Evolutionary conservation across 805 yeast genomes (phyloP).

Genomic region (Lachancea lanzarotensis): DNA sequence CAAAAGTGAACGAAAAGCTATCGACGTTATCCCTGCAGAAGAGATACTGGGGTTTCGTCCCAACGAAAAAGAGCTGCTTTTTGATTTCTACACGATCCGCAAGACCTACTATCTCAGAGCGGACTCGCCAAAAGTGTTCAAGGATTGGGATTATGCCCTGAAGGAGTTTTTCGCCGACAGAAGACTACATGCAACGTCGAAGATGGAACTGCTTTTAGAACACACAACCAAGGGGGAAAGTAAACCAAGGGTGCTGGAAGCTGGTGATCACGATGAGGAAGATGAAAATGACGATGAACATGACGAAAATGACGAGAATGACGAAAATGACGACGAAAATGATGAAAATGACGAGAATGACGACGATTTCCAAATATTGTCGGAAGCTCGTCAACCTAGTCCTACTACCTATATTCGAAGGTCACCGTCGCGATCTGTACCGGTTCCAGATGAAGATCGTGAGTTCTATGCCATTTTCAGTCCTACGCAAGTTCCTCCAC

Average conservation of each 20-base stretch:
- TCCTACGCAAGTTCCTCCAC: constrained; percentile 12
- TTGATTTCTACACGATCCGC: constrained; percentile 16
- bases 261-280: neutral
- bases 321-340: constrained; percentile 5
- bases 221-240: neutral
- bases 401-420: neutral
- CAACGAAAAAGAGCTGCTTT: constrained; percentile 5
- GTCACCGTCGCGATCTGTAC: neutral
- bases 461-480: constrained; percentile 18
- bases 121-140: constrained; percentile 1
- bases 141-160: constrained; percentile 9
- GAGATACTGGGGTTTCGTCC: constrained; percentile 14
- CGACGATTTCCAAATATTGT: constrained; percentile 9
- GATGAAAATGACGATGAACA: neutral
- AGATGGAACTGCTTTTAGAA: neutral
- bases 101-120: constrained; percentile 14
- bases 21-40: constrained; percentile 16
- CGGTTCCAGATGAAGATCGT: constrained; percentile 12
- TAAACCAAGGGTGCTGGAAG: neutral
- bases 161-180: constrained; percentile 10
- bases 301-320: constrained; percentile 1
- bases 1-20: constrained; percentile 19
- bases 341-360: constrained; percentile 11
- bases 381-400: constrained; percentile 2
- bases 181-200: neutral